Base-by-base conservation (phyloP, 805 yeast genomes). In the Saturnispora kantuleensis region DNA sequence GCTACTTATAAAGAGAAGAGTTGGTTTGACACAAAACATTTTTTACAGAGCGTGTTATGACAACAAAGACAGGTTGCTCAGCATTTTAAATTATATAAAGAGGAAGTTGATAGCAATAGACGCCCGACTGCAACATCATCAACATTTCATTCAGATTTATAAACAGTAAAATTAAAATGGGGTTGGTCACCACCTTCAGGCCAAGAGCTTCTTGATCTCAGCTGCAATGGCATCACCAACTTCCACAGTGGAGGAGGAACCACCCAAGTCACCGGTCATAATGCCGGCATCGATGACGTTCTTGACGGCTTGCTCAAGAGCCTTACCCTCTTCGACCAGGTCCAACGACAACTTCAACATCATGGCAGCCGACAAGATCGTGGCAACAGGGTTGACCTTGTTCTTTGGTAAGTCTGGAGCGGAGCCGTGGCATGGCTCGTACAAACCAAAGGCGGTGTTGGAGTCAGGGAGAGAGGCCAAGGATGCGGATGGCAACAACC, bases 361-460 rank as follows among this genome's bases (percentile, higher is more conserved):
- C 95, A 93, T 84, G 30, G 97, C 97, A 10, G 86, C 95, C 21
- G 97, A 88, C 58, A 93, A 74, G 56, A 90, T 89, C 18, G 97
- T 86, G 42, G 97, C 98, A 47, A 90, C 67, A 42, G 98, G 98
- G 68, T 90, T 90, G 47, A 89, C 98, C 68, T 85, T 83, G 63
- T 87, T 86, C 48, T 68, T 70, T 42, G 81, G 80, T 60, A 90
- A 77, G 65, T 90, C 98, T 42, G 98, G 98, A 31, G 98, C 98
- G 39, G 96, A 83, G 39, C 98, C 98, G 64, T 90, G 98, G 62
- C 97, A 90, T 53, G 98, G 97, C 70, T 93, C 98, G 64, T 93
- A 93, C 52, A 93, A 72, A 47, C 98, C 98, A 61, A 93, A 89
- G 1, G 97, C 97, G 41, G 75, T 70, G 73, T 89, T 89, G 34